Evolutionary conservation across 2,329 filamentous ascomycete genomes (phyloP), one percentile per base, ranked within the genome.

Genomic region (Monosporascus sp.): DNA sequence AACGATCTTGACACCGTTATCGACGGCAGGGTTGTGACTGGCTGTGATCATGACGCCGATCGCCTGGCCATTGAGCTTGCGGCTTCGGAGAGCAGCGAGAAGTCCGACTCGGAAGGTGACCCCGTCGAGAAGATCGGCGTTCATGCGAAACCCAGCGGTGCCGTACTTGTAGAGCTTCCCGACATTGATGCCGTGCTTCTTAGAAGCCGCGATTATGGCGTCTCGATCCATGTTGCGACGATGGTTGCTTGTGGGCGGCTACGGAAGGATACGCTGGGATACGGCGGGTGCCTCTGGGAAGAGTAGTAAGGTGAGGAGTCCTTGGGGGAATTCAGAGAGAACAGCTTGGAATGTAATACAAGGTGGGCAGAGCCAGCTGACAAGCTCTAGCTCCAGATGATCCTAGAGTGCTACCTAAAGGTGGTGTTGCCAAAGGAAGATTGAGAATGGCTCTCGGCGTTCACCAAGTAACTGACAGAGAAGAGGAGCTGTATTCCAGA

Each of bases 11-110:
- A 96, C 88, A 50, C 91, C 91, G 71, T 96, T 96, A 74, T 96
- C 91, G 63, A 84, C 80, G 36, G 91, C 87, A 18, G 89, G 89
- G 74, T 96, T 96, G 78, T 96, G 91, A 66, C 89, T 95, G 57
- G 91, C 91, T 43, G 91, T 96, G 71, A 96, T 89, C 91, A 96
- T 96, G 62, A 99, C 87, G 67, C 94, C 94, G 67, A 99, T 96
- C 64, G 90, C 88, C 76, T 95, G 89, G 60, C 91, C 88, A 70
- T 87, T 87, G 63, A 95, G 83, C 74, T 94, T 95, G 69, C 90
- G 89, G 60, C 91, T 97, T 58, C 94, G 88, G 50, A 97, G 81
- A 53, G 89, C 85, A 35, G 94, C 90, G 54, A 97, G 83, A 56
- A 99, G 82, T 50, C 93, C 94, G 60, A 97, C 92, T 47, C 92